Evolutionary conservation across 208 protist genomes (phyloP).

Genomic region (Angomonas deanei): DNA sequence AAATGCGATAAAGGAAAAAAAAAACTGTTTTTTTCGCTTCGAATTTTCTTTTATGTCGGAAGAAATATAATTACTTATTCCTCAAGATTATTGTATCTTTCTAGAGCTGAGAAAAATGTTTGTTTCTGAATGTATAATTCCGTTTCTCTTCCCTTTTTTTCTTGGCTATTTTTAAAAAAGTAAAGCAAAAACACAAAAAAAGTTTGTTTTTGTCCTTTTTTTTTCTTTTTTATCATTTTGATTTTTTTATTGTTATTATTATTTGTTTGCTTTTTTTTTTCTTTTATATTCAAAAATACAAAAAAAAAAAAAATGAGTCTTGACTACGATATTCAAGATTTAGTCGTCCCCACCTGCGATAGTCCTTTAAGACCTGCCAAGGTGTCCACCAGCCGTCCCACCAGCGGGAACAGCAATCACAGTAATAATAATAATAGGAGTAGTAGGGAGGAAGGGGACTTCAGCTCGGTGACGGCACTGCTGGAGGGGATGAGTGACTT

Average conservation of each 20-base stretch:
- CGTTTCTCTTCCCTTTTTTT: background rate
- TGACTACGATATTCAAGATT: background rate
- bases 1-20: background rate
- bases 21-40: too few relatives aligned
- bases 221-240: background rate
- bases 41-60: too few relatives aligned
- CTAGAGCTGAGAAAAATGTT: too few relatives aligned
- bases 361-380: too few relatives aligned
- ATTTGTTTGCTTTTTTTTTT: background rate
- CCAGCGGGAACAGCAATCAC: too few relatives aligned
- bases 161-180: background rate
- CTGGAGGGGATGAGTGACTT: too few relatives aligned
- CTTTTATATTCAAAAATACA: background rate
- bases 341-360: too few relatives aligned
- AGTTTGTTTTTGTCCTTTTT: background rate
- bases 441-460: too few relatives aligned
- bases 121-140: background rate
- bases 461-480: too few relatives aligned
- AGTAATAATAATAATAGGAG: too few relatives aligned
- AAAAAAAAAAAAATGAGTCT: slow-evolving; percentile 3
- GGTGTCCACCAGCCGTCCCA: too few relatives aligned
- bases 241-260: slow-evolving; percentile 1
- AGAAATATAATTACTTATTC: background rate
- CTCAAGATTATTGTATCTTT: background rate
- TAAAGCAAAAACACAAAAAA: background rate